These are phyloP conservation scores for Amylostereum areolatum DNA, from an alignment of 1,284 basidiomycete species.

Conservation along the genomic window DNA sequence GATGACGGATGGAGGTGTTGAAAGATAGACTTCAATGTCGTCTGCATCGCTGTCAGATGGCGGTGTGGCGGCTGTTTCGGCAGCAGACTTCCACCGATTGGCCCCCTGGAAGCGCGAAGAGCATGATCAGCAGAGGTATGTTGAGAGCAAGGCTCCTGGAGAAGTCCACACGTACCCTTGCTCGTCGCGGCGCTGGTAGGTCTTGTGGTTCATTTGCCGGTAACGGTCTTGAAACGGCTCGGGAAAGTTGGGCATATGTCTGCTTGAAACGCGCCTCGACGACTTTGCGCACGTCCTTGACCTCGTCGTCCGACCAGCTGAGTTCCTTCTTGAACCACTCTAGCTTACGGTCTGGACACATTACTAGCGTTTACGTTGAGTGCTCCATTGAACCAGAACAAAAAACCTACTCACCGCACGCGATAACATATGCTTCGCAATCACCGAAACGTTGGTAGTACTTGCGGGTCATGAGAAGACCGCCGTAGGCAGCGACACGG, in stretches of 20 bases:
- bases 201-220: not conserved
- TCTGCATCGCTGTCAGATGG: too few relatives aligned
- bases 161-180: not conserved
- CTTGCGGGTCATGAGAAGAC: constrained; percentile 13
- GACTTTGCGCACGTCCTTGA: not conserved
- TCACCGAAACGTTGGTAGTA: constrained; percentile 18
- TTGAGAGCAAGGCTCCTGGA: too few relatives aligned
- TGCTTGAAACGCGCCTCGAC: not conserved
- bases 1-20: not conserved
- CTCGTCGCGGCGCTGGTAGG: not conserved
- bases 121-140: too few relatives aligned
- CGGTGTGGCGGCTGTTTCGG: too few relatives aligned
- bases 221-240: not conserved
- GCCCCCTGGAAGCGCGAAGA: too few relatives aligned
- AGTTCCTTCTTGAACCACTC: constrained; percentile 3
- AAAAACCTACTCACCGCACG: constrained; percentile 13
- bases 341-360: constrained; percentile 10
- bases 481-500: constrained; percentile 14
- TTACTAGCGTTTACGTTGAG: constrained; percentile 5
- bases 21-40: not conserved
- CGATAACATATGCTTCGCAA: constrained; percentile 18
- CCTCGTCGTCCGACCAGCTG: not conserved
- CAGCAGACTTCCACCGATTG: too few relatives aligned
- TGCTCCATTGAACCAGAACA: too few relatives aligned
- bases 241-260: not conserved